Evolutionary conservation across 257 asterid genomes (phyloP).

Genomic region (Jaltomata sinuosa): DNA sequence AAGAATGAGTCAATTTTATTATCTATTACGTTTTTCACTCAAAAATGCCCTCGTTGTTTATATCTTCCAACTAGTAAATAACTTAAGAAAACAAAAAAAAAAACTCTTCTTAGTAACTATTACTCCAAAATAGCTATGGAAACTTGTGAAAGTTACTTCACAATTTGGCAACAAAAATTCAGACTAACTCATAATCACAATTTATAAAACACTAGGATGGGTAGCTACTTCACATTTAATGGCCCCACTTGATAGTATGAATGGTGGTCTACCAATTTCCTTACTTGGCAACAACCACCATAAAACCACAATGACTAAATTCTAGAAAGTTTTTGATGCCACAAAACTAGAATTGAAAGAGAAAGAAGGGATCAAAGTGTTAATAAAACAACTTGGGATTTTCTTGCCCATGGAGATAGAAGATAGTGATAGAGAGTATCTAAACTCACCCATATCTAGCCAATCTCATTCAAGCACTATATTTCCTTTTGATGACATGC

Average conservation of each 20-base stretch:
- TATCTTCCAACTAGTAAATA: too few species aligned
- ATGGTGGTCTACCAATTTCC: not conserved
- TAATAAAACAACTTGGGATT: not conserved
- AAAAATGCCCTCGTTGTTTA: too few species aligned
- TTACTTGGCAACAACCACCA: not conserved
- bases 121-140: too few species aligned
- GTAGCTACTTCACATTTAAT: not conserved
- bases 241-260: not conserved
- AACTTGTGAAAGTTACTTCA: not conserved
- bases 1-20: not conserved
- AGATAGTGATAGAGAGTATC: conserved; percentile 20
- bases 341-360: not conserved
- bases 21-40: not conserved
- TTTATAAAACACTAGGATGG: not conserved
- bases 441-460: conserved; percentile 15
- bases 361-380: not conserved
- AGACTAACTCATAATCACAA: not conserved
- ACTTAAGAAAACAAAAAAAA: too few species aligned
- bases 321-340: not conserved
- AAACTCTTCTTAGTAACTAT: too few species aligned
- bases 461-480: conserved; percentile 47
- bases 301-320: not conserved
- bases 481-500: conserved; percentile 25
- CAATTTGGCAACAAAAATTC: not conserved
- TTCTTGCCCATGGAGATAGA: not conserved